These are phyloP conservation scores for Euryodendron excelsum DNA, from an alignment of 148 eudicot species.

Conservation along the genomic window DNA sequence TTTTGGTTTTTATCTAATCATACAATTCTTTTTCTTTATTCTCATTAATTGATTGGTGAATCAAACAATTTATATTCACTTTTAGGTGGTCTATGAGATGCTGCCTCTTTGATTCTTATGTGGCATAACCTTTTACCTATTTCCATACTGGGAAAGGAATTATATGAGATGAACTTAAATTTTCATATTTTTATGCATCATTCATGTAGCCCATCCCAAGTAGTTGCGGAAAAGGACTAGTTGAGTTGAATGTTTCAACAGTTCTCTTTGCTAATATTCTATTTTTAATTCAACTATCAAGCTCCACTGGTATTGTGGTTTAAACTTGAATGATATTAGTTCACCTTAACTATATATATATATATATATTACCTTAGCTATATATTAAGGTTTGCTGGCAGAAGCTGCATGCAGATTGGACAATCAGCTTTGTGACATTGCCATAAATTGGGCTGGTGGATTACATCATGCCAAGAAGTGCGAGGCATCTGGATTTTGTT, in stretches of 20 bases:
- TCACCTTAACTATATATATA: no score
- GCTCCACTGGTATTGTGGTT: conserved; percentile 8
- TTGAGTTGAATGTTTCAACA: no score
- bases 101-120: neutral
- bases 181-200: neutral
- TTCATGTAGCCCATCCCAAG: neutral
- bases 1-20: neutral
- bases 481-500: conserved; percentile 97
- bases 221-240: no score
- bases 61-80: neutral
- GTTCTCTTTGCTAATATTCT: neutral
- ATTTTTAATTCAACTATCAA: conserved; percentile 2
- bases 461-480: conserved; percentile 99
- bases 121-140: neutral
- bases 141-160: neutral
- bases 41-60: no score
- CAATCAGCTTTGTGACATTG: conserved; percentile 89
- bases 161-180: neutral
- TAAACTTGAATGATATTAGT: neutral
- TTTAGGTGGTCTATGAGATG: no score
- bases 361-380: conserved; percentile 22
- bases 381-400: conserved; percentile 31
- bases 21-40: neutral
- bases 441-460: conserved; percentile 99
- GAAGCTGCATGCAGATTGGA: conserved; percentile 99